Percentiles rank a stretch among this genome's conserved stretches.
Evolutionary conservation across 805 yeast species (phyloP).

Genomic region (Saturnispora silvae): DNA sequence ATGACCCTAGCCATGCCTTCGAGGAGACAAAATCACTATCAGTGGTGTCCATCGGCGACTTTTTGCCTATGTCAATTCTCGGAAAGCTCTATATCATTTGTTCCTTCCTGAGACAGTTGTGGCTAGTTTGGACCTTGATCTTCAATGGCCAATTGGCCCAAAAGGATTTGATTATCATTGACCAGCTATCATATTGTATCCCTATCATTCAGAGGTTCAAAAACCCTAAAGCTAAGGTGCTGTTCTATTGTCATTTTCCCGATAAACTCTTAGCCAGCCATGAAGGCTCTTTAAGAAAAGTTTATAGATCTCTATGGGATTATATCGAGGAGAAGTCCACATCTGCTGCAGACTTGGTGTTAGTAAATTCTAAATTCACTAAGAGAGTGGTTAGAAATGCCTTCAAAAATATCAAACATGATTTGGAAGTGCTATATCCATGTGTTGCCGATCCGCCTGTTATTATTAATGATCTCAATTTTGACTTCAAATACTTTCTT

Average conservation of each 20-base stretch:
- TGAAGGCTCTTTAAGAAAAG: slow-evolving; percentile 38
- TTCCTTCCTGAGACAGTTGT: slow-evolving; percentile 76
- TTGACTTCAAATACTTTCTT: slow-evolving; percentile 37
- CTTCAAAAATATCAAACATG: slow-evolving; percentile 33
- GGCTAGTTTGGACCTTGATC: slow-evolving; percentile 40
- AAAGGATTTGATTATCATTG: slow-evolving; percentile 72
- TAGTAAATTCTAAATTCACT: slow-evolving; percentile 86
- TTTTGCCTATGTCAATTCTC: slow-evolving; percentile 57
- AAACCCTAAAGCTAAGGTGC: slow-evolving; percentile 34
- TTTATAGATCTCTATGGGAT: slow-evolving; percentile 80
- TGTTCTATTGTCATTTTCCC: slow-evolving; percentile 95
- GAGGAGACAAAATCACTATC: slow-evolving; percentile 68
- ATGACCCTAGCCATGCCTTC: slow-evolving; percentile 79
- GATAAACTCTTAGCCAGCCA: slow-evolving; percentile 69
- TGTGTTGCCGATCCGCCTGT: slow-evolving; percentile 50
- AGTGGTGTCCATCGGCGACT: slow-evolving; percentile 74
- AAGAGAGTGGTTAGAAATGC: slow-evolving; percentile 54
- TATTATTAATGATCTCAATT: slow-evolving; percentile 29
- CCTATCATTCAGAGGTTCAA: slow-evolving; percentile 53
- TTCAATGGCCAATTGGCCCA: slow-evolving; percentile 34
- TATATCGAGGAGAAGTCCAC: slow-evolving; percentile 74
- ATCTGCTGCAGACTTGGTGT: slow-evolving; percentile 61
- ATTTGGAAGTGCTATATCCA: slow-evolving; percentile 58
- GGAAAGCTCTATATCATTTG: slow-evolving; percentile 70
- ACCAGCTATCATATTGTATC: slow-evolving; percentile 76